Base-by-base conservation (phyloP, 441 rosid species). In the Bruguiera hainesii region DNA sequence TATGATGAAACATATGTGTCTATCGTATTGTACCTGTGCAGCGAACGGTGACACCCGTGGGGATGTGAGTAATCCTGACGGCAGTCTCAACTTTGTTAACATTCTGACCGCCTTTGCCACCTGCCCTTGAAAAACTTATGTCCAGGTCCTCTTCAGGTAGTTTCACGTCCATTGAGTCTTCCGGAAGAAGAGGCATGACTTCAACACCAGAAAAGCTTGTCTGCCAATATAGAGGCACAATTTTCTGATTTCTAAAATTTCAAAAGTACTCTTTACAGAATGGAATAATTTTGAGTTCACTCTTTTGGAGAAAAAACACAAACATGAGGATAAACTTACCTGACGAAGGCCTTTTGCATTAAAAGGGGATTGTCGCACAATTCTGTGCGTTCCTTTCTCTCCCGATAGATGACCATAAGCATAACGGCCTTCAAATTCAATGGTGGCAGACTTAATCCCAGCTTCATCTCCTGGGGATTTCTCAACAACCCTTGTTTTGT, bases 141-240 rank as follows among this genome's bases (percentile, higher is more conserved):
- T 94, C 96, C 31, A 94, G 85, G 68, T 91, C 97, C 59, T 94
- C 97, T 77, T 94, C 97, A 19, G 97, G 96, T 76, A 94, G 68
- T 73, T 91, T 96, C 58, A 87, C 85, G 52, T 71, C 75, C 30
- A 82, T 28, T 0, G 96, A 90, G 65, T 89, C 97, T 71, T 94
- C 98, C 3, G 96, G 98, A 72, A 94, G 83, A 77, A 94, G 93
- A 63, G 97, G 97, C 98, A 94, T 89, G 63, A 94, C 92, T 81
- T 94, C 97, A 64, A 91, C 89, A n/a, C 98, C 98, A 11, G 93
- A 82, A 86, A 94, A 94, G 82, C 98, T 94, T 16, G 97, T 94
- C 98, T 94, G 79, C 51, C 25, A 23, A 55, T 20, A 55, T 21
- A 10, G 15, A 23, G 3, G 48, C n/a, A 3, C 55, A 29, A 18